A percentile compares a stretch with the other conserved stretches of the same genome.
Evolutionary conservation across 176 grass and related monocot species (phyloP).

Genomic region (Leersia perrieri): DNA sequence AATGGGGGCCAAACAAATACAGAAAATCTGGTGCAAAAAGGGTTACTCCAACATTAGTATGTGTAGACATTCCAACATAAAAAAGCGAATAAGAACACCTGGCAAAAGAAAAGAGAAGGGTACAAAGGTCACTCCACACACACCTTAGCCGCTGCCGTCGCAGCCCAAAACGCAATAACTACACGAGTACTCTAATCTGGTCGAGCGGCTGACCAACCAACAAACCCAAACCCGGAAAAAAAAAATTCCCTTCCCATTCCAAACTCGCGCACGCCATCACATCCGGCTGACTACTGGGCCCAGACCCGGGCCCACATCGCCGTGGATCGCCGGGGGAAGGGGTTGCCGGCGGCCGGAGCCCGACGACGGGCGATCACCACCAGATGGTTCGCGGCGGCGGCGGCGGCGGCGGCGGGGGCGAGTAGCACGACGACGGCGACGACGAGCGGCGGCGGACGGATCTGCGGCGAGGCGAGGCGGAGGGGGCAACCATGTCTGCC

Average conservation of each 20-base stretch:
- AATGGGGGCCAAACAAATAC: too few species aligned
- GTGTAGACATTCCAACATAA: background rate
- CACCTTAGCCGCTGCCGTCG: too few species aligned
- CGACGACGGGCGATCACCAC: background rate
- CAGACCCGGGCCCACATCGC: conserved; percentile 15
- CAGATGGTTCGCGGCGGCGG: conserved; percentile 59
- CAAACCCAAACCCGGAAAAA: too few species aligned
- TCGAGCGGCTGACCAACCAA: background rate
- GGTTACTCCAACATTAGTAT: background rate
- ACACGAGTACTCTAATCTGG: too few species aligned
- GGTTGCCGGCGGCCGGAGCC: conserved; percentile 5
- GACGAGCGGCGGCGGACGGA: conserved; percentile 38
- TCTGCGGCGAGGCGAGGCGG: conserved; percentile 29
- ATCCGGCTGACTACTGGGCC: background rate
- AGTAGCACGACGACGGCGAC: conserved; percentile 28
- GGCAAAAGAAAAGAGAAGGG: too few species aligned
- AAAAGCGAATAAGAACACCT: background rate
- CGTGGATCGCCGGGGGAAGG: conserved; percentile 46
- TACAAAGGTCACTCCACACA: too few species aligned
- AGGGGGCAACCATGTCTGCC: conserved; percentile 78
- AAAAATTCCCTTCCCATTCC: too few species aligned
- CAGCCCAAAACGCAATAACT: background rate
- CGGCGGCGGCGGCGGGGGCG: conserved; percentile 14
- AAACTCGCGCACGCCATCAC: background rate
- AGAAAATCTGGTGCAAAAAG: too few species aligned